Base-by-base conservation (phyloP, 176 grass and related monocot genomes). In the Bromus sterilis region DNA sequence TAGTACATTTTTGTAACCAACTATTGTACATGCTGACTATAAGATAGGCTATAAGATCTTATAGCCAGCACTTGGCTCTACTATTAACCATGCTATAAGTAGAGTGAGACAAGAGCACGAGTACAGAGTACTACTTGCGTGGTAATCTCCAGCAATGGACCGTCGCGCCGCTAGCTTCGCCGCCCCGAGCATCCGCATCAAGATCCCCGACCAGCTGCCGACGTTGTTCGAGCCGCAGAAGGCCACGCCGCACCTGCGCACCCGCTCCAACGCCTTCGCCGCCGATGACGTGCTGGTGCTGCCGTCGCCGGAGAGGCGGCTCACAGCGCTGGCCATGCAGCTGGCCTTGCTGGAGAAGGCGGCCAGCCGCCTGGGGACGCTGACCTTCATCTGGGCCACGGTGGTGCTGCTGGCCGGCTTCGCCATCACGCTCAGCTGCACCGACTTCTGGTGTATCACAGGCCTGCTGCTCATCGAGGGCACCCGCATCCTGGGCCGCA, bases 311-410 rank as follows among this genome's bases (percentile, higher is more conserved):
- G 94, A 97, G 85, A 86, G 68, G 31, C 83, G 74, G 24, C 83
- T 93, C n/a, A 93, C 94, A 4, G 37, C 83, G 43, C 88, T 97
- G 68, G 94, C 88, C 2, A 88, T 91, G 39, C 88, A 82, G 37
- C 80, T 97, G 2, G 88, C 94, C 1, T 46, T 93, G 9, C 83
- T 97, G 1, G 94, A 97, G 84, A 97, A 97, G 84, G 83, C 84
- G 9, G 94, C 91, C 4, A 97, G 86, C 70, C 48, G 94, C 5
- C 94, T 93, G 5, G 91, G 94, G 34, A 77, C 94, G 49, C 39
- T 97, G 60, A 86, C 69, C 10, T 97, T 95, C 85, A 74, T 95
- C 81, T 95, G 92, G 92, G 89, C 89, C 3, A 94, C 92, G 14
- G 91, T 93, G 0, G 94, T 89, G 7, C 83, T 97, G 2, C 94